phyloP scores from a whole-genome alignment of 2,329 filamentous ascomycete genomes.

The Blastomyces emzantsi region DNA sequence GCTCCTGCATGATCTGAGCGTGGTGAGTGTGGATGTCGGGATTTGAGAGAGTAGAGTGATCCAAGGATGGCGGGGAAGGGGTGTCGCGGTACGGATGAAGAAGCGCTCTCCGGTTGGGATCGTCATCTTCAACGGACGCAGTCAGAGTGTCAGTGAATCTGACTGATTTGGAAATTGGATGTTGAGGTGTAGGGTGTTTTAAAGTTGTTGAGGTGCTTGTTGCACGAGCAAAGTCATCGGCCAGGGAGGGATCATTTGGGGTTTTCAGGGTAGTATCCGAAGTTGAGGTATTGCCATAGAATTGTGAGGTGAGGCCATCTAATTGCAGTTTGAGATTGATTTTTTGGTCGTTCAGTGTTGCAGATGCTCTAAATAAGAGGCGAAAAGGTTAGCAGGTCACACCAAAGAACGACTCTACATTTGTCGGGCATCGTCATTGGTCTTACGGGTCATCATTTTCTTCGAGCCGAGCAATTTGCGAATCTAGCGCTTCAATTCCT shows the following conservation, averaged over 20 bases:
- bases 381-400: background rate
- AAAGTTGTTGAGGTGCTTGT: constrained; percentile 33
- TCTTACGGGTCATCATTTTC: constrained; percentile 54
- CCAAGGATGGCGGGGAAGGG: constrained; percentile 37
- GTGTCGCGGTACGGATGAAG: constrained; percentile 54
- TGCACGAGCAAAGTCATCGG: constrained; percentile 57
- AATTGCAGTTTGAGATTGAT: constrained; percentile 63
- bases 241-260: constrained; percentile 56
- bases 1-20: constrained; percentile 67
- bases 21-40: constrained; percentile 83
- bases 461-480: constrained; percentile 55
- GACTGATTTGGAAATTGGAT: constrained; percentile 59
- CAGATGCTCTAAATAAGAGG: constrained; percentile 20
- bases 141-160: constrained; percentile 62
- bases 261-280: constrained; percentile 45
- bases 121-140: constrained; percentile 40
- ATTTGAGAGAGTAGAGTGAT: constrained; percentile 59
- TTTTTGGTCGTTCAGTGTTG: constrained; percentile 56
- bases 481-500: constrained; percentile 62
- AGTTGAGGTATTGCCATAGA: constrained; percentile 53
- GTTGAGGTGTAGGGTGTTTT: constrained; percentile 37
- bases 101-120: constrained; percentile 48
- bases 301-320: constrained; percentile 68
- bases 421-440: background rate
- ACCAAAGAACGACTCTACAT: background rate